Conservation (phyloP, 441 rosid genomes). For the Erodium moschatum region DNA sequence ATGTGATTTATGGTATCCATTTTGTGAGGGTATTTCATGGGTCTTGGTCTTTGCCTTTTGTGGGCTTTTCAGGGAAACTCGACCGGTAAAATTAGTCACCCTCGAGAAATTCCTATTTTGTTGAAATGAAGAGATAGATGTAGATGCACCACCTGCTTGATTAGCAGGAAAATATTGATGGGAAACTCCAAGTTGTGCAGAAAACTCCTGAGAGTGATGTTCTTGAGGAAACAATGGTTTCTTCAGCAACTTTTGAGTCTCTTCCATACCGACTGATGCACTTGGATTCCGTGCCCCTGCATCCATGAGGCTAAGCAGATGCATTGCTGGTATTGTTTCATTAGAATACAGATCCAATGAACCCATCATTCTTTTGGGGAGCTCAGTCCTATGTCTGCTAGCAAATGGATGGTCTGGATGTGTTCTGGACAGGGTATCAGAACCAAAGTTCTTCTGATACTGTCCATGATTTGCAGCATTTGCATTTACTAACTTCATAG, state of each 20-base stretch:
- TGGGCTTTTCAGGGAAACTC: constrained; percentile 35
- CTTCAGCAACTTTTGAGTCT: constrained; percentile 37
- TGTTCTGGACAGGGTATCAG: constrained; percentile 38
- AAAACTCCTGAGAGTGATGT: constrained; percentile 36
- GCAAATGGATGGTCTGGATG: constrained; percentile 32
- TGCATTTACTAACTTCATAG: constrained; percentile 30
- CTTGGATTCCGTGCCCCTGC: constrained; percentile 42
- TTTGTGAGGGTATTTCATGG: constrained; percentile 25
- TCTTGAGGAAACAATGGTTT: constrained; percentile 40
- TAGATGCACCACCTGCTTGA: constrained; percentile 39
- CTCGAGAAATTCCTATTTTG: constrained; percentile 35
- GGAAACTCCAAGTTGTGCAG: constrained; percentile 36
- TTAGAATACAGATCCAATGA: constrained; percentile 46
- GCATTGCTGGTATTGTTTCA: constrained; percentile 81
- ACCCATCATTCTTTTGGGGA: constrained; percentile 25
- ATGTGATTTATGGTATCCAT: constrained; percentile 28
- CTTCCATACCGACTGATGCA: constrained; percentile 37
- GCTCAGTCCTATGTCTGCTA: constrained; percentile 31
- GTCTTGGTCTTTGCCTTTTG: constrained; percentile 44
- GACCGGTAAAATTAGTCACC: constrained; percentile 22
- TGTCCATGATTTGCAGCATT: constrained; percentile 36
- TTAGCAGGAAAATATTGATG: constrained; percentile 27
- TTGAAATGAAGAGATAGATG: constrained; percentile 35
- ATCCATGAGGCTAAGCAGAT: constrained; percentile 89
- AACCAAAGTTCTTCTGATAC: constrained; percentile 33